phyloP scores from a whole-genome alignment of 306 rosid genomes.

The Lathyrus aphaca region DNA sequence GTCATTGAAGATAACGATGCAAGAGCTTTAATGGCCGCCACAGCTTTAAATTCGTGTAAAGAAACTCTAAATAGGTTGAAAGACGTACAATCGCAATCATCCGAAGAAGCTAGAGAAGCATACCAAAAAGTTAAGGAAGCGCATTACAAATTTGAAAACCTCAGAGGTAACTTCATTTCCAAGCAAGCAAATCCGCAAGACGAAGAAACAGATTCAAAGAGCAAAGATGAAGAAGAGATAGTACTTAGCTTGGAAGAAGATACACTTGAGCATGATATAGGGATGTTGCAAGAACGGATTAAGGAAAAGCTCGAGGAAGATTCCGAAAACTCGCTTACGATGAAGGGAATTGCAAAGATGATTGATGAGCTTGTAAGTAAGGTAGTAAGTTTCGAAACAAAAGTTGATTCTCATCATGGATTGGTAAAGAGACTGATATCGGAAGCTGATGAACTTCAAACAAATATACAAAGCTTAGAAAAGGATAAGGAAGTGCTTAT shows the following conservation, averaged over 20 bases:
- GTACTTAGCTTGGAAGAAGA: constrained; percentile 43
- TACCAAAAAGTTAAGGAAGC: constrained; percentile 51
- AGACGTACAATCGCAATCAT: constrained; percentile 53
- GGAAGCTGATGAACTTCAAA: constrained; percentile 71
- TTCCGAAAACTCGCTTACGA: constrained; percentile 50
- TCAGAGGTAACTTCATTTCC: constrained; percentile 48
- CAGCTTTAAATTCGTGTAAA: constrained; percentile 78
- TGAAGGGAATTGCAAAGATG: constrained; percentile 72
- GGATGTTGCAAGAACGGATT: constrained; percentile 35
- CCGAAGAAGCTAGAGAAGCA: constrained; percentile 64
- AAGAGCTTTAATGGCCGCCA: constrained; percentile 75
- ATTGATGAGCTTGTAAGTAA: constrained; percentile 78
- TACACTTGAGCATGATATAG: constrained; percentile 38
- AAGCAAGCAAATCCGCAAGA: constrained; percentile 29
- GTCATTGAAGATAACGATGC: constrained; percentile 78
- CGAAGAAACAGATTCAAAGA: constrained; percentile 31
- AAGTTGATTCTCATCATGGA: constrained; percentile 64
- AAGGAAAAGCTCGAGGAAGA: constrained; percentile 47
- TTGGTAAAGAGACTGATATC: constrained; percentile 60
- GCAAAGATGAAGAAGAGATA: constrained; percentile 45
- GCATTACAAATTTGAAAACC: constrained; percentile 49
- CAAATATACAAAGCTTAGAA: constrained; percentile 57
- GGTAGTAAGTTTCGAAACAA: constrained; percentile 67
- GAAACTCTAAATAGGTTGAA: constrained; percentile 63
- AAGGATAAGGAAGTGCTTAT: constrained; percentile 66